These are phyloP conservation scores for Lolium multiflorum DNA, from an alignment of 176 grass and related monocot species.

Conservation along the genomic window DNA sequence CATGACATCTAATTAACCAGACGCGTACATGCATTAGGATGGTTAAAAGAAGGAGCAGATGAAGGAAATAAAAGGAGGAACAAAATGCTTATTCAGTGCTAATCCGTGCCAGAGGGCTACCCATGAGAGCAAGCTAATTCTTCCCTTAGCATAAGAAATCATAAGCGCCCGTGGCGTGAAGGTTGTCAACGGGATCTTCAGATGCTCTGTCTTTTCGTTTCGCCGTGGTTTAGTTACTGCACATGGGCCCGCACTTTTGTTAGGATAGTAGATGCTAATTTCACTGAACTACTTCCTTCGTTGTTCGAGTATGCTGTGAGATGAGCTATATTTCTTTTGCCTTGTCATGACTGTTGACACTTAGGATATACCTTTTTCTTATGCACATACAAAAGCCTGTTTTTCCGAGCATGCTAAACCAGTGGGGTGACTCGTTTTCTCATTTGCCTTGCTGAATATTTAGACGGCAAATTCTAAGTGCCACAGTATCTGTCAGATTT, in stretches of 20 bases:
- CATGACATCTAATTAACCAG: no score
- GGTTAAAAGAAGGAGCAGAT: no score
- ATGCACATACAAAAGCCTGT: no score
- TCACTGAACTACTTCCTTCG: no score
- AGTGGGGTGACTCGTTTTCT: not conserved
- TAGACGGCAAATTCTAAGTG: not conserved
- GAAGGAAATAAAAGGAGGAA: no score
- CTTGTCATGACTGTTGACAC: not conserved
- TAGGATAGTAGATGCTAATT: not conserved
- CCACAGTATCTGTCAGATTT: not conserved
- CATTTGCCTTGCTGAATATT: not conserved
- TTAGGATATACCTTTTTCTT: no score
- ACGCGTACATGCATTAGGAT: no score
- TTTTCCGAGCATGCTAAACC: no score
- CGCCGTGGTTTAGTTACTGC: constrained; percentile 28
- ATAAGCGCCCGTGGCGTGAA: constrained; percentile 50
- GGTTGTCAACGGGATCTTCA: not conserved
- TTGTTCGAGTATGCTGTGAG: no score
- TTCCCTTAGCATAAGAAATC: constrained; percentile 56
- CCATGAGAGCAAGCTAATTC: no score
- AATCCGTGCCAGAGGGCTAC: no score
- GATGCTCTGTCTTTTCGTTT: not conserved
- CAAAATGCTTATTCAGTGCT: no score
- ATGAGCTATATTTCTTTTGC: not conserved
- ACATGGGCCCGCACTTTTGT: not conserved